Conservation (phyloP, 2,329 filamentous ascomycete species). For the Penicillium psychrosexuale region DNA sequence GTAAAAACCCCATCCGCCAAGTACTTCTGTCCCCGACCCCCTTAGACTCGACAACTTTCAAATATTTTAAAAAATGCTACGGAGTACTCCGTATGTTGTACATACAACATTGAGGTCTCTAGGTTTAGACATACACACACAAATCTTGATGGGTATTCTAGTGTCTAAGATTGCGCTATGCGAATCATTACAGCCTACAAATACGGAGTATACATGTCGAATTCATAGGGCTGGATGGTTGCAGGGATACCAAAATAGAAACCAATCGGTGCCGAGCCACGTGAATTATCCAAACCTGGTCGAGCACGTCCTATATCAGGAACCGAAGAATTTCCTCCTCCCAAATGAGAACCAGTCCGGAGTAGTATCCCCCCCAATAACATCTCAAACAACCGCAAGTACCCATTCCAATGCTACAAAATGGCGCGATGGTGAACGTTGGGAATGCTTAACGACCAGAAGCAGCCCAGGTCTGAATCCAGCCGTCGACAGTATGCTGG, state of each 20-base stretch:
- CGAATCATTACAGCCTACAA: neutral
- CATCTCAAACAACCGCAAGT: neutral
- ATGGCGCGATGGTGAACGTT: neutral
- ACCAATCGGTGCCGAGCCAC: neutral
- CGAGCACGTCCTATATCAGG: neutral
- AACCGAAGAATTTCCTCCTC: neutral
- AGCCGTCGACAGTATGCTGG: conserved; percentile 19
- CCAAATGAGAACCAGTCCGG: neutral
- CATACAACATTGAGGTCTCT: neutral
- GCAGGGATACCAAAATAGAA: neutral
- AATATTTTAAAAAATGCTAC: neutral
- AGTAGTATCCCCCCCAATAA: neutral
- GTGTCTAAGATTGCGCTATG: neutral
- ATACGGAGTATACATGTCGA: neutral
- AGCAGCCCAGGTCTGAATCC: conserved; percentile 20
- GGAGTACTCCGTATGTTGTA: neutral
- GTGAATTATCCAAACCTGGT: neutral
- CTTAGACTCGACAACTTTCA: neutral
- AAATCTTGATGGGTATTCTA: neutral
- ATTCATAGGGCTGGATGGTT: neutral
- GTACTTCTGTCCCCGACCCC: neutral
- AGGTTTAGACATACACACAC: neutral
- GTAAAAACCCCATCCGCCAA: too few relatives aligned
- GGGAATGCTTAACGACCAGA: conserved; percentile 1
- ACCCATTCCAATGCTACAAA: neutral